These are phyloP conservation scores for Thielaviopsis populi DNA, from an alignment of 2,329 filamentous ascomycete species.

Conservation along the genomic window DNA sequence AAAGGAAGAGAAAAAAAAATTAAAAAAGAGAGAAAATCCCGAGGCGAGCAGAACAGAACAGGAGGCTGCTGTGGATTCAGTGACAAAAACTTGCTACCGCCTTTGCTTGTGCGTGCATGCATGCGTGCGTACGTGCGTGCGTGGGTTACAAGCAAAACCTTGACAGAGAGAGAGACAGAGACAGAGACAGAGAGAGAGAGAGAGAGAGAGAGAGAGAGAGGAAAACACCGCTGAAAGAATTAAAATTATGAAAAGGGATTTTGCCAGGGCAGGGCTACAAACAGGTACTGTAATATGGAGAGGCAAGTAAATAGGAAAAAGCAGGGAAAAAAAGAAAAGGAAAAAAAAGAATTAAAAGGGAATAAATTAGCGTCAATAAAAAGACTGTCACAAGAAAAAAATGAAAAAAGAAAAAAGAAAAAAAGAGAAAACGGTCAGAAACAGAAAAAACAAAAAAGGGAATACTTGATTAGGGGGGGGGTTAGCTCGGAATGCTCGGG, in stretches of 20 bases:
- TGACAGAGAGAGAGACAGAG: background rate
- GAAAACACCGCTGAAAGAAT: background rate
- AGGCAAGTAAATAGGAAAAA: background rate
- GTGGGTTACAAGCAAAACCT: background rate
- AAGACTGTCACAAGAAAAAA: background rate
- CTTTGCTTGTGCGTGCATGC: background rate
- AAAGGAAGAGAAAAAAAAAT: too few species aligned
- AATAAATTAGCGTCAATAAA: too few species aligned
- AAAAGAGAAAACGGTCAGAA: slow-evolving; percentile 6
- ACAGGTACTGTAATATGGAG: background rate
- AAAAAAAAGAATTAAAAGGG: background rate
- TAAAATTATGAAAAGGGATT: slow-evolving; percentile 15
- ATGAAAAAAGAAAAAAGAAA: background rate
- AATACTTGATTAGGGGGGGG: background rate
- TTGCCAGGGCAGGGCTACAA: slow-evolving; percentile 5
- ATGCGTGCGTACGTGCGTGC: too few species aligned
- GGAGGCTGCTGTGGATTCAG: background rate
- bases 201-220: background rate
- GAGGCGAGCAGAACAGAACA: background rate
- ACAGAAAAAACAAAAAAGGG: slow-evolving; percentile 2
- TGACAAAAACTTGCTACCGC: background rate
- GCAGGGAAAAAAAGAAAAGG: background rate
- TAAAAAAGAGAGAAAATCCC: background rate
- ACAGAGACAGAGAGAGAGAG: background rate
- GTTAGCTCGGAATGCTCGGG: slow-evolving; percentile 15